These are phyloP conservation scores for Starmera amethionina DNA, from an alignment of 805 yeast species.

Conservation along the genomic window DNA sequence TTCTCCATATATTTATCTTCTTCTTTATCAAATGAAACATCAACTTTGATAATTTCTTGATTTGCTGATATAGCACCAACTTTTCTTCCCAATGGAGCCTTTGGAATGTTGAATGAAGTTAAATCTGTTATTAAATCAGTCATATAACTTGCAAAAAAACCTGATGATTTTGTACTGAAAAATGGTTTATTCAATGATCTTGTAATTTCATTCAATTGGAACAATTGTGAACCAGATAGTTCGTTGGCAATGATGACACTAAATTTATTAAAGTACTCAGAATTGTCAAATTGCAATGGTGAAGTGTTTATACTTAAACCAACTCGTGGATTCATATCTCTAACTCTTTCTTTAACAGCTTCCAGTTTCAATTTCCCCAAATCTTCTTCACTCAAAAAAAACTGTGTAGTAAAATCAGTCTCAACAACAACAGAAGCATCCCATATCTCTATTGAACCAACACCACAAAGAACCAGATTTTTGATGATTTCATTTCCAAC, in stretches of 20 bases:
- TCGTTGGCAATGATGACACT: conserved; percentile 75
- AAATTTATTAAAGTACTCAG: conserved; percentile 39
- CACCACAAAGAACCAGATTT: conserved; percentile 80
- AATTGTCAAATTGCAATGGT: conserved; percentile 9
- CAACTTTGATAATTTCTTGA: conserved; percentile 32
- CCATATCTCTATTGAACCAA: conserved; percentile 64
- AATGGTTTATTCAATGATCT: conserved; percentile 53
- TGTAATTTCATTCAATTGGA: conserved; percentile 42
- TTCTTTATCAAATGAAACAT: conserved; percentile 21
- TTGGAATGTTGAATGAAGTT: conserved; percentile 42
- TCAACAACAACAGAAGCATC: conserved; percentile 47
- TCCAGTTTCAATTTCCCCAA: conserved; percentile 49
- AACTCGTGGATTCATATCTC: conserved; percentile 76
- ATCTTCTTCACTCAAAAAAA: conserved; percentile 49
- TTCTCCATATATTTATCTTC: conserved; percentile 26
- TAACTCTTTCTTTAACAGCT: conserved; percentile 44
- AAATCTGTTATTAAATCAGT: conserved; percentile 65
- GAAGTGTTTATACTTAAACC: conserved; percentile 34
- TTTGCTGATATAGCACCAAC: conserved; percentile 37
- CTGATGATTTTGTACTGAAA: conserved; percentile 61
- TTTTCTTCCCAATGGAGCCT: conserved; percentile 36
- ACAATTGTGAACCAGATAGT: conserved; percentile 29
- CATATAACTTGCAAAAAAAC: conserved; percentile 75
- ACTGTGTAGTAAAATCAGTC: conserved; percentile 65
- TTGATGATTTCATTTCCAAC: conserved; percentile 77